These are phyloP conservation scores for Tylopilus plumbeoviolaceoides DNA, from an alignment of 768 basidiomycete species.

Conservation along the genomic window DNA sequence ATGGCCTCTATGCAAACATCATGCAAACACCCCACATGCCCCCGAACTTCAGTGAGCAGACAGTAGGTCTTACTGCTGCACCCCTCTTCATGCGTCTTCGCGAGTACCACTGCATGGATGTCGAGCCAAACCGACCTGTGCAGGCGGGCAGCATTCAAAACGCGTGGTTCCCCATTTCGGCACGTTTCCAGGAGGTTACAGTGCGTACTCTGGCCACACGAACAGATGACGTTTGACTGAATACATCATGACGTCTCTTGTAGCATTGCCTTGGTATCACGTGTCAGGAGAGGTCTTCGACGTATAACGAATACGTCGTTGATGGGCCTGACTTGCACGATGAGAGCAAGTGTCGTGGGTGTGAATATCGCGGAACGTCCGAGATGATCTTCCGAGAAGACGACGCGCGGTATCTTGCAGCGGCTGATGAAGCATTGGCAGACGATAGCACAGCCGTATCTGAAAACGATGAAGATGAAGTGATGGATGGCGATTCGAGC, in stretches of 20 bases:
- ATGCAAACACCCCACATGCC: constrained; percentile 24
- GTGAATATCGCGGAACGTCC: constrained; percentile 23
- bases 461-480: constrained; percentile 29
- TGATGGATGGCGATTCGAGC: constrained; percentile 25
- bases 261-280: constrained; percentile 22
- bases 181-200: constrained; percentile 12
- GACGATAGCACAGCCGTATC: constrained; percentile 17
- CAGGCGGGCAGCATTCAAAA: constrained; percentile 36
- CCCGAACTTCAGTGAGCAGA: constrained; percentile 32
- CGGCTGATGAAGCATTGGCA: constrained; percentile 5
- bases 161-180: constrained; percentile 37
- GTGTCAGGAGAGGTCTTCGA: constrained; percentile 22
- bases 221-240: constrained; percentile 3
- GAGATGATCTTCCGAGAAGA: constrained; percentile 29
- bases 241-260: background rate
- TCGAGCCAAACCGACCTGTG: constrained; percentile 31
- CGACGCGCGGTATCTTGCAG: constrained; percentile 23
- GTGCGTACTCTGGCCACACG: constrained; percentile 21
- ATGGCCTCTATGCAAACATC: constrained; percentile 12
- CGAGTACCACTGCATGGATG: constrained; percentile 49
- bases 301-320: constrained; percentile 42
- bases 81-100: constrained; percentile 57
- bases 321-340: constrained; percentile 41
- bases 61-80: constrained; percentile 36
- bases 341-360: constrained; percentile 34